These are phyloP conservation scores for Rhizopus sp. DNA, from an alignment of 371 early-diverging fungal genomes.

Conservation along the genomic window DNA sequence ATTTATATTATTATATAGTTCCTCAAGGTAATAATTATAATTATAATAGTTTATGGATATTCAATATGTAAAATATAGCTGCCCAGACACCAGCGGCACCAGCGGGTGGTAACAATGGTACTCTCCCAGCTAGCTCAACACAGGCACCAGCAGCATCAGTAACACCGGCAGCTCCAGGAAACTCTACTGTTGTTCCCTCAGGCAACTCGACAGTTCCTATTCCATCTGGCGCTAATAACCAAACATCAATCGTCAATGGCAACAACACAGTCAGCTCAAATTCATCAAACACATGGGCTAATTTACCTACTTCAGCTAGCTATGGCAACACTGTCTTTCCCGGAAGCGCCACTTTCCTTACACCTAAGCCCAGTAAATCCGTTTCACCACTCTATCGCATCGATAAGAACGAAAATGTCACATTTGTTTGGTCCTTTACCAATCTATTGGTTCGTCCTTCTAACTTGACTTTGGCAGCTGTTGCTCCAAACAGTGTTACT, in stretches of 20 bases:
- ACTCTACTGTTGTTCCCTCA: not conserved
- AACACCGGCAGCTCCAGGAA: constrained; percentile 2
- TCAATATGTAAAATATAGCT: not conserved
- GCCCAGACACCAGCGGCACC: not conserved
- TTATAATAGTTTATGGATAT: constrained; percentile 1
- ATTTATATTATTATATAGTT: constrained; percentile 16
- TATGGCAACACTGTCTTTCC: constrained; percentile 41
- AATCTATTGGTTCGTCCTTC: constrained; percentile 42
- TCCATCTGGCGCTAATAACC: not conserved
- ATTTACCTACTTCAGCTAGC: constrained; percentile 42
- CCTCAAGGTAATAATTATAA: constrained; percentile 21
- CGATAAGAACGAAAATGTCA: constrained; percentile 44
- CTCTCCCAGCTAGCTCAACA: not conserved
- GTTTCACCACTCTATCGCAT: constrained; percentile 47
- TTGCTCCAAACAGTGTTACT: constrained; percentile 38
- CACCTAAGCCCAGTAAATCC: constrained; percentile 47
- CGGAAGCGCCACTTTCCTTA: constrained; percentile 35
- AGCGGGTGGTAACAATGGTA: not conserved
- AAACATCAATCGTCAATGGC: not conserved
- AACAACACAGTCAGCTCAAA: not conserved
- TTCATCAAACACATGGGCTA: constrained; percentile 18
- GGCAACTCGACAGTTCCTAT: not conserved
- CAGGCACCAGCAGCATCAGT: constrained; percentile 4
- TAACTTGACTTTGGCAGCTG: constrained; percentile 49
- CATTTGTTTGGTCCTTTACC: constrained; percentile 45